phyloP scores from a whole-genome alignment of 441 rosid genomes.

The Daphne laureola region DNA sequence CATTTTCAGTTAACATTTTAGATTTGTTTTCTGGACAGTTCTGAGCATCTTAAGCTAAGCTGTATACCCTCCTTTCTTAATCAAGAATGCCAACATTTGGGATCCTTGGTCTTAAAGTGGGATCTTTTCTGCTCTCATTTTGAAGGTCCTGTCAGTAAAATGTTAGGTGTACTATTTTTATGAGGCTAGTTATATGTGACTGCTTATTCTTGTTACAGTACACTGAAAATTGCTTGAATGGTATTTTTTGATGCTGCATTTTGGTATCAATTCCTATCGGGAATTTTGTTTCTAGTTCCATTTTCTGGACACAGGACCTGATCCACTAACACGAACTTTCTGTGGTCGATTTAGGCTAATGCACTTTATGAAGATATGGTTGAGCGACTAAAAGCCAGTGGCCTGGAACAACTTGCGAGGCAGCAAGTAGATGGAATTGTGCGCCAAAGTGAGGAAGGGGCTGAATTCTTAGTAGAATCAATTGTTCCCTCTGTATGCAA shows the following conservation, averaged over 20 bases:
- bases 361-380: constrained; percentile 83
- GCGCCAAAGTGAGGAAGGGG: constrained; percentile 83
- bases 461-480: constrained; percentile 69
- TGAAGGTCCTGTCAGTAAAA: too few relatives aligned
- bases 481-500: constrained; percentile 62
- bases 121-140: too few relatives aligned
- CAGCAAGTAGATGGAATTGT: constrained; percentile 97
- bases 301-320: not conserved
- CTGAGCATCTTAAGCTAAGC: too few relatives aligned
- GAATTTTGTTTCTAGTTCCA: not conserved
- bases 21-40: too few relatives aligned
- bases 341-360: constrained; percentile 47
- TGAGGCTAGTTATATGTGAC: too few relatives aligned
- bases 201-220: too few relatives aligned
- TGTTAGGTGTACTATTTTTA: too few relatives aligned
- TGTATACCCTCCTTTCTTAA: too few relatives aligned
- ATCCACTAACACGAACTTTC: constrained; percentile 12
- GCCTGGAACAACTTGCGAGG: constrained; percentile 75
- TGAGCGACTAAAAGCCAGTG: constrained; percentile 77
- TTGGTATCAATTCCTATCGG: constrained; percentile 2
- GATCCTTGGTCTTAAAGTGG: too few relatives aligned
- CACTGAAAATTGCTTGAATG: too few relatives aligned
- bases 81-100: too few relatives aligned
- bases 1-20: too few relatives aligned
- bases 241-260: not conserved